Conservation (phyloP, 805 yeast genomes). For the Hagleromyces aurorensis region DNA sequence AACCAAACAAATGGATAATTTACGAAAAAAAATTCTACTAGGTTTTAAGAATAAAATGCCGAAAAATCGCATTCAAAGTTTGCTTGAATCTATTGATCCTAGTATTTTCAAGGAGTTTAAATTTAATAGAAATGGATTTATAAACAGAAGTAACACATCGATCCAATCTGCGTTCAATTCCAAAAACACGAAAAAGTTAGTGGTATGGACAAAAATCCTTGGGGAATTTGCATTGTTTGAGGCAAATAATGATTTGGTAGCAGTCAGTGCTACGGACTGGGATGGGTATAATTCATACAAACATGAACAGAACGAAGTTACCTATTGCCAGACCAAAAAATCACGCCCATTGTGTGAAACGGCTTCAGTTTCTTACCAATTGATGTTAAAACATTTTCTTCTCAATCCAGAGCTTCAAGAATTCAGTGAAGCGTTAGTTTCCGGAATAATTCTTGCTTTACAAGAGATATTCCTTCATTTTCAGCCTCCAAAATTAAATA, state of each 20-base stretch:
- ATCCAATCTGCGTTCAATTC: slow-evolving; percentile 14
- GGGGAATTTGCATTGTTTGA: slow-evolving; percentile 22
- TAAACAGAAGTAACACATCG: slow-evolving; percentile 12
- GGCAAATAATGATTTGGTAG: too few species aligned
- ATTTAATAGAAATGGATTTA: slow-evolving; percentile 4
- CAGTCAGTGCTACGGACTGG: too few species aligned
- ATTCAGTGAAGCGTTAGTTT: slow-evolving; percentile 28
- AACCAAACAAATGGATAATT: slow-evolving; percentile 17
- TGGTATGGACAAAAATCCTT: slow-evolving; percentile 15
- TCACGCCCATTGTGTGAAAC: slow-evolving; percentile 12
- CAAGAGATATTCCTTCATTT: slow-evolving; percentile 45
- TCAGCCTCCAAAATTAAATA: slow-evolving; percentile 37
- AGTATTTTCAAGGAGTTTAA: slow-evolving; percentile 6
- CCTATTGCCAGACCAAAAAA: too few species aligned
- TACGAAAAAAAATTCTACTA: slow-evolving; percentile 12
- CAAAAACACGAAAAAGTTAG: slow-evolving; percentile 10
- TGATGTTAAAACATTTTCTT: slow-evolving; percentile 24
- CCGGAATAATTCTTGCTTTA: slow-evolving; percentile 40
- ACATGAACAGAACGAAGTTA: too few species aligned
- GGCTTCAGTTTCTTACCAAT: slow-evolving; percentile 20
- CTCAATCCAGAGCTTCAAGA: slow-evolving; percentile 16
- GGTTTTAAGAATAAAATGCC: slow-evolving; percentile 2
- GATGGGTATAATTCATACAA: too few species aligned
- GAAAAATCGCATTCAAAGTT: slow-evolving; percentile 4
- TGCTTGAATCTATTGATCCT: slow-evolving; percentile 8